These are phyloP conservation scores for Solanum ossicruentum DNA, from an alignment of 257 asterid species.

Conservation along the genomic window DNA sequence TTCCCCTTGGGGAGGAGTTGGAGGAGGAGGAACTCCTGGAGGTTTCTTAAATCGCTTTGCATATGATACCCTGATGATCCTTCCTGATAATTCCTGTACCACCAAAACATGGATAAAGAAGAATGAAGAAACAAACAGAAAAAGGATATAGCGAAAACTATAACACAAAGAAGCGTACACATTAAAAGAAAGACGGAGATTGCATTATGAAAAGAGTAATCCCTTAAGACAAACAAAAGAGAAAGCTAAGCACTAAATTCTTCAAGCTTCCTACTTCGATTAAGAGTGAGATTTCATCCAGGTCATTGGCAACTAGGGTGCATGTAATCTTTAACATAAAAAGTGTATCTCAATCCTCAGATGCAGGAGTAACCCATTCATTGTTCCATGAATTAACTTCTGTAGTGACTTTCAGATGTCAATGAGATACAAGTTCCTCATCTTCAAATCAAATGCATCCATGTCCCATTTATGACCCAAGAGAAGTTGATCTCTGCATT, in stretches of 20 bases:
- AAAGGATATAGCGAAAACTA: not conserved
- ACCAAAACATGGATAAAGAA: constrained; percentile 1
- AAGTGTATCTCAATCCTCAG: not conserved
- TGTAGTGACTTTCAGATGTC: not conserved
- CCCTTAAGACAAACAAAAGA: not conserved
- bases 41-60: constrained; percentile 72
- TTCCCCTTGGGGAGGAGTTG: constrained; percentile 26
- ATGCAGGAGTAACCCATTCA: not conserved
- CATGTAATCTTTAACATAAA: not conserved
- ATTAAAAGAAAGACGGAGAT: not conserved
- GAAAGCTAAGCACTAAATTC: not conserved
- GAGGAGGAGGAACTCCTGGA: constrained; percentile 16
- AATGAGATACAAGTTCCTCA: not conserved
- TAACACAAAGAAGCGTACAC: not conserved
- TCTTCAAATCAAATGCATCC: not conserved
- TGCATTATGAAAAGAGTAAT: not conserved
- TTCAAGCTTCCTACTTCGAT: not conserved
- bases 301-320: not conserved
- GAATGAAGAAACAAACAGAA: not conserved
- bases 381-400: not conserved
- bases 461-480: not conserved
- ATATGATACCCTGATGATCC: constrained; percentile 60
- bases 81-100: constrained; percentile 60
- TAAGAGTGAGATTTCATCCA: not conserved
- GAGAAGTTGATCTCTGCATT: not conserved